Conservation (phyloP, 768 basidiomycete species). For the Lepiota venenata region DNA sequence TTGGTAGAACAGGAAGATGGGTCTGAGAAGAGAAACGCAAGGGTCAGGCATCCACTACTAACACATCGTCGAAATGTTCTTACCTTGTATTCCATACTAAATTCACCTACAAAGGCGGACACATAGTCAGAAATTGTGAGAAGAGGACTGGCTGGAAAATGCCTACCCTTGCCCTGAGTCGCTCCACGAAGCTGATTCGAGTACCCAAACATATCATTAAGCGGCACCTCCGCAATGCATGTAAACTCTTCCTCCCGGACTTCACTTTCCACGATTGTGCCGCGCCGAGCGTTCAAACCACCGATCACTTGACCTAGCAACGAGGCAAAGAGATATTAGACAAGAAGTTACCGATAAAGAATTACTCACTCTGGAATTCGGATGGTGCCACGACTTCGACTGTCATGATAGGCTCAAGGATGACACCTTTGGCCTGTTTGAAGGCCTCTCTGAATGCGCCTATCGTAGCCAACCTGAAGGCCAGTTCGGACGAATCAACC, state of each 20-base stretch:
- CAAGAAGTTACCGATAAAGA: background rate
- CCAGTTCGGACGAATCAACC: conserved; percentile 95
- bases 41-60: background rate
- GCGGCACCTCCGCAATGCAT: conserved; percentile 81
- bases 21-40: conserved; percentile 36
- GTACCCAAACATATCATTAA: conserved; percentile 99
- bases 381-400: conserved; percentile 95
- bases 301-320: conserved; percentile 81
- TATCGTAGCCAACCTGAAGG: conserved; percentile 88
- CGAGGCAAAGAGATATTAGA: background rate
- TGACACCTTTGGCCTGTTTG: conserved; percentile 68
- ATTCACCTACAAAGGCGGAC: conserved; percentile 1
- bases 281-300: conserved; percentile 86
- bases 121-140: conserved; percentile 50
- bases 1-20: conserved; percentile 81
- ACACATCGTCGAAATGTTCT: background rate
- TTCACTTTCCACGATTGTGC: conserved; percentile 94
- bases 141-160: conserved; percentile 32
- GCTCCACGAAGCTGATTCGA: conserved; percentile 89
- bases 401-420: conserved; percentile 98
- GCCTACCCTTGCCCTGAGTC: conserved; percentile 94
- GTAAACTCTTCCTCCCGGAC: conserved; percentile 97
- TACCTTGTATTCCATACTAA: conserved; percentile 12
- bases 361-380: conserved; percentile 83
- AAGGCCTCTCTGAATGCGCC: conserved; percentile 93